Base-by-base conservation (phyloP, 2,329 filamentous ascomycete species). In the Hymenoscyphus scutula region DNA sequence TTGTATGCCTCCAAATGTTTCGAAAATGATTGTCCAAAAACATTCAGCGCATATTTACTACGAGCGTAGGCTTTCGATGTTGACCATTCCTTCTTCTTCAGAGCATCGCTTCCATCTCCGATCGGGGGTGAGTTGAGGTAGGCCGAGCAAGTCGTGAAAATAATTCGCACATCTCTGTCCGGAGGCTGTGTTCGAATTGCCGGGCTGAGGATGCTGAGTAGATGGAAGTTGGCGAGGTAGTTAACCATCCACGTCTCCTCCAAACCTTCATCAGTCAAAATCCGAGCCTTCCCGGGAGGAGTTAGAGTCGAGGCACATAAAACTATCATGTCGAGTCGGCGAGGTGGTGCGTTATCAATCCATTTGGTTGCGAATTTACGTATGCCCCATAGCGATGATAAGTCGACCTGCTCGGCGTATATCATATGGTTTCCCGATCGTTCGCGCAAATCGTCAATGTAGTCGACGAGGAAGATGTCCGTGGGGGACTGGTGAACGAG, bases 211-310 rank as follows among this genome's bases (percentile, higher is more conserved):
- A 99, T 96, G 67, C 90, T 91, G 53, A 99, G 82, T 3, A 99
- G 82, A 73, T 99, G 96, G 78, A 97, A 98, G 76, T 97, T 98
- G 66, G 92, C 89, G 45, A 99, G 83, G 75, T 92, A 99, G 74
- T 99, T 99, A 70, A 98, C 82, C 78, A 92, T 92, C 93, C 93
- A 98, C 64, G 90, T 94, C 68, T 89, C 84, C 74, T 98, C 94
- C 15, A 98, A 79, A 0, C 92, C 92, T 72, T 97, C 92, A 5
- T 81, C 77, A 0, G 92, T 96, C 67, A 84, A 79, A 1, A 76
- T 78, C 30, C 84, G 80, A 67, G 80, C 77, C 5, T 83, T 81
- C 1, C 87, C 90, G 11, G 83, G 84, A 2, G 91, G 88, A 4
- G 89, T 91, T 68, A 92, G 79, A 0, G 89, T 89, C 53, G 90